phyloP scores from a whole-genome alignment of 805 yeast species.

The Scheffersomyces amazonensis region DNA sequence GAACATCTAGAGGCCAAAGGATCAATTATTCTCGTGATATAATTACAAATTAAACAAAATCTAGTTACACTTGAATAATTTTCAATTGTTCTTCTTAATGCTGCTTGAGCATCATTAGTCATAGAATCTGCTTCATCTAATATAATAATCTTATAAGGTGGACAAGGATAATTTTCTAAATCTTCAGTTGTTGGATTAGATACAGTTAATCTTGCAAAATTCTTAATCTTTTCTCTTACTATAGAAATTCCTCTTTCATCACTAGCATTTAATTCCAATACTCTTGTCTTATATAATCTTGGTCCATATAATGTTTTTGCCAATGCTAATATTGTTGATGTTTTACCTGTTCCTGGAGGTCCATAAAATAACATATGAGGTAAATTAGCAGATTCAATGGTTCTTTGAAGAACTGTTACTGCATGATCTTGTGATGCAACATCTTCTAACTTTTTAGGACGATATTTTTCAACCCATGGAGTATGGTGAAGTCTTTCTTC shows the following conservation, averaged over 20 bases:
- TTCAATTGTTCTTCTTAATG: conserved; percentile 74
- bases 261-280: conserved; percentile 82
- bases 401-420: conserved; percentile 74
- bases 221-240: conserved; percentile 81
- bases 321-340: conserved; percentile 81
- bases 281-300: conserved; percentile 60
- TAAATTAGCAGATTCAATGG: conserved; percentile 74
- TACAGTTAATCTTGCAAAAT: conserved; percentile 80
- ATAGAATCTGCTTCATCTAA: conserved; percentile 96
- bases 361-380: conserved; percentile 94
- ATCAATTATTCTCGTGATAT: conserved; percentile 93
- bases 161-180: conserved; percentile 80
- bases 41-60: conserved; percentile 92
- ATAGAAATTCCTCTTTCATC: conserved; percentile 90
- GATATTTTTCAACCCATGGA: conserved; percentile 94
- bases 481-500: conserved; percentile 48
- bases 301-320: conserved; percentile 81
- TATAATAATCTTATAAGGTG: conserved; percentile 91
- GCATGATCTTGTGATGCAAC: conserved; percentile 92
- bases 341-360: conserved; percentile 93
- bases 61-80: conserved; percentile 78
- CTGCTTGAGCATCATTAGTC: conserved; percentile 96
- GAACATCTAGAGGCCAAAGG: conserved; percentile 97
- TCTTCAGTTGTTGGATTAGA: conserved; percentile 76
- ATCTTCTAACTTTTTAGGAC: conserved; percentile 85